Evolutionary conservation across 345 rosid species (phyloP), one percentile per base, ranked within the genome.

Genomic region (Arabis hirsuta): DNA sequence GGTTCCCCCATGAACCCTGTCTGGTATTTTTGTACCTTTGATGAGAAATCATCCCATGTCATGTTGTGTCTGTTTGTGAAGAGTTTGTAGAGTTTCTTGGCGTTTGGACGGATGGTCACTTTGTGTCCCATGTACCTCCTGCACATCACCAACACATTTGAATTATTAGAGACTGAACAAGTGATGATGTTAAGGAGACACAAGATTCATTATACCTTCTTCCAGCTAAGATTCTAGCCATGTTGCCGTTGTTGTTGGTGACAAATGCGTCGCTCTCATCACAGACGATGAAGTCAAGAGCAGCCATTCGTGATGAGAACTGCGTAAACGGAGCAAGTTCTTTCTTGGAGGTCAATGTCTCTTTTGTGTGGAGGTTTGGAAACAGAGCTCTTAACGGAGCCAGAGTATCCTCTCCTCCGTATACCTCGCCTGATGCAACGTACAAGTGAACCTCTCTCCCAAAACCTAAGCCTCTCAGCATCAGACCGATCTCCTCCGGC

Each of bases 81-180:
- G 73, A 89, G 67, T 55, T 74, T 74, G 76, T 84, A 62, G 43
- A 93, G 91, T 75, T 87, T 93, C 78, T 85, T 93, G 4, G 90
- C 87, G 78, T 90, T 93, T 54, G 97, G 97, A 41, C 96, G 83
- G 60, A 90, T 83, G 19, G 97, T 93, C 54, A 90, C 88, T 71
- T 89, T 90, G 84, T 93, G 98, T 72, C 98, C 94, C 55, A 86
- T 76, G 87, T 90, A 93, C 82, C 94, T 86, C 87, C 98, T 93
- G 85, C 67, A 62, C 72, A 38, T 29, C 6, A 19, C 4, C 52
- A 10, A 62, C 43, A 67, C 13, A 62, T 13, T 31, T 71, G 61
- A 29, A 16, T 57, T 12, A 36, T 61, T 3, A 68, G 36, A 48
- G 27, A 51, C 47, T 29, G 42, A 56, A 56, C 8, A 36, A 45